Base-by-base conservation (phyloP, 495 filamentous ascomycete genomes). In the Hyaloscypha finlandica region DNA sequence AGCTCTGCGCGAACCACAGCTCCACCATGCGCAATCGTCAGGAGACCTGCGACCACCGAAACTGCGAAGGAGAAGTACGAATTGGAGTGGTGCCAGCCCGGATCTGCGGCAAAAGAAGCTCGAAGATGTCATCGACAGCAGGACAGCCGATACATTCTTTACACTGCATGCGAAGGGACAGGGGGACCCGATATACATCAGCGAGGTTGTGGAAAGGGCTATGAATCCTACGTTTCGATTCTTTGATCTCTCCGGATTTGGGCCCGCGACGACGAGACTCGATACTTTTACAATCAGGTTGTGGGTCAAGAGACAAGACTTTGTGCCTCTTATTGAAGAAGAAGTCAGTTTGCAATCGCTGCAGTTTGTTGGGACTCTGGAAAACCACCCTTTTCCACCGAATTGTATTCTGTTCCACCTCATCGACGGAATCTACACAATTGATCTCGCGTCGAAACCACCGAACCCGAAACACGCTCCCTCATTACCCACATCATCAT, bases 391-490 rank as follows among this genome's bases (percentile, higher is more conserved):
- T n/a, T 86, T 97, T 53, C 92, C 92, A 4, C 79, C 83, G 0
- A 99, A 99, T 75, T 92, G 89, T 63, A 82, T 97, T 25, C 79
- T 98, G 19, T 97, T 97, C 72, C 90, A 94, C 74, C 86, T 98
- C 60, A 78, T 87, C 0, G 95, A 98, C 76, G 95, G 95, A 35
- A 86, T 96, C 16, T 99, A 97, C 78, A 93, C 91, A 31, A 70
- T 83, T 63, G 79, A 83, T 35, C 67, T 85, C 39, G 52, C 55
- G 5, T 80, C 79, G 6, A 83, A 81, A 57, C 74, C 74, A 22
- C 77, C 80, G 29, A 74, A 75, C 58, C 78, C 80, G 30, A 82
- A 85, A 73, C 77, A 81, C 67, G 77, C 77, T 9, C 69, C 77
- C 25, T 57, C 79, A 16, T 35, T 79, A 19, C 68, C 78, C 0